These are phyloP conservation scores for Chrysosporium queenslandicum DNA, from an alignment of 2,329 filamentous ascomycete species.

Conservation along the genomic window DNA sequence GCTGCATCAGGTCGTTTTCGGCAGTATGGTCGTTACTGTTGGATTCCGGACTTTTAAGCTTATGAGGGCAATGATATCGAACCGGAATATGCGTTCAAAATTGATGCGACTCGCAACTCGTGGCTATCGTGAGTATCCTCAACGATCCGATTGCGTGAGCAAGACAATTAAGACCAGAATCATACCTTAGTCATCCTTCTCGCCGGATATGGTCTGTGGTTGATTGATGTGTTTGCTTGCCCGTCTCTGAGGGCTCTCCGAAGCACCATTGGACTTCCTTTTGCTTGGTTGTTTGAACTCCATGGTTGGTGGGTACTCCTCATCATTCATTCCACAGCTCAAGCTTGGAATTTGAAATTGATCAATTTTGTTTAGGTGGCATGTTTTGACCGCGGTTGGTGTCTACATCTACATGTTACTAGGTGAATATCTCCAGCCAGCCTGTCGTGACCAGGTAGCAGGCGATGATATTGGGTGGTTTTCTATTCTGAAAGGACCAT, in stretches of 20 bases:
- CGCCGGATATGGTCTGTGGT: conserved; percentile 17
- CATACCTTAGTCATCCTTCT: conserved; percentile 9
- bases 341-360: background rate
- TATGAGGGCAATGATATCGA: conserved; percentile 5
- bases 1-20: conserved; percentile 15
- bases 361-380: conserved; percentile 16
- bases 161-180: background rate
- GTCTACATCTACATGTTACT: conserved; percentile 15
- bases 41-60: conserved; percentile 11
- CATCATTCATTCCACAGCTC: background rate
- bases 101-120: conserved; percentile 4
- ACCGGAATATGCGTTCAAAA: conserved; percentile 9
- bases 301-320: conserved; percentile 21
- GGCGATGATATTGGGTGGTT: conserved; percentile 2
- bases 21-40: conserved; percentile 12
- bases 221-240: conserved; percentile 21
- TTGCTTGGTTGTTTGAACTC: conserved; percentile 22
- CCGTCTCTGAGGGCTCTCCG: conserved; percentile 17
- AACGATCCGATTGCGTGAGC: background rate
- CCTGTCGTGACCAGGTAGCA: conserved; percentile 4
- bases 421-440: conserved; percentile 14
- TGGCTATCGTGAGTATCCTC: conserved; percentile 6
- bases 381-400: conserved; percentile 14
- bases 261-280: conserved; percentile 17
- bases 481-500: conserved; percentile 6